Base-by-base conservation (phyloP, 2,329 filamentous ascomycete species). In the Neobulgaria alba region DNA sequence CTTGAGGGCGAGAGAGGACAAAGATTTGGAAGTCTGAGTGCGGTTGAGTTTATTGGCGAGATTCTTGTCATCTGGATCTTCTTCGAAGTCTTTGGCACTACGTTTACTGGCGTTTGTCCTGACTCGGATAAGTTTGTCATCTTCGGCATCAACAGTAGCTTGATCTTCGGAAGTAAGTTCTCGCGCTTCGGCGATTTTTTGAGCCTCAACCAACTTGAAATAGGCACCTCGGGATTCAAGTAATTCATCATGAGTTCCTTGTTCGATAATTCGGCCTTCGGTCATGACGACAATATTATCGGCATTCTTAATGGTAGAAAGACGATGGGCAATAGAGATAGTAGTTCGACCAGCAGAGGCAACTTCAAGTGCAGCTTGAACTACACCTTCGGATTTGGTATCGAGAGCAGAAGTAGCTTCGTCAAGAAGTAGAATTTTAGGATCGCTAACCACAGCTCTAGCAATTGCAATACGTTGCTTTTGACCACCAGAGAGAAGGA, bases 401-500 rank as follows among this genome's bases (percentile, higher is more conserved):
- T 98, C 92, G 0, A 98, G 72, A 3, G 88, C 88, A 29, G 85
- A 92, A 0, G 92, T 98, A 4, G 92, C 92, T 62, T 98, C 92
- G 51, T 98, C 92, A 4, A 98, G 79, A 0, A 98, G 73, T 1
- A 98, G 71, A 55, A 98, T 81, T 66, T 89, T 93, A 0, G 90
- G 90, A 54, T 95, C 85, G 14, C 84, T 90, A 20, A 95, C 86
- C 42, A 95, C 77, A 29, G 89, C 89, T 56, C 88, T 75, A 5
- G 90, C 88, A 62, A 96, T 95, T 10, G 90, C 89, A 57, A 96
- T 93, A 53, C 92, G 85, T 64, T 96, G 92, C 63, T 95, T 95
- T 64, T 98, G 92, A 26, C 92, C 92, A 60, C 92, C 92, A 41
- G 86, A 94, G 7, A 98, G 72, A 38, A 95, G 67, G 59, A 95